These are phyloP conservation scores for Stephanodiscus minutulus DNA, from an alignment of 108 stramenopile species.

Conservation along the genomic window DNA sequence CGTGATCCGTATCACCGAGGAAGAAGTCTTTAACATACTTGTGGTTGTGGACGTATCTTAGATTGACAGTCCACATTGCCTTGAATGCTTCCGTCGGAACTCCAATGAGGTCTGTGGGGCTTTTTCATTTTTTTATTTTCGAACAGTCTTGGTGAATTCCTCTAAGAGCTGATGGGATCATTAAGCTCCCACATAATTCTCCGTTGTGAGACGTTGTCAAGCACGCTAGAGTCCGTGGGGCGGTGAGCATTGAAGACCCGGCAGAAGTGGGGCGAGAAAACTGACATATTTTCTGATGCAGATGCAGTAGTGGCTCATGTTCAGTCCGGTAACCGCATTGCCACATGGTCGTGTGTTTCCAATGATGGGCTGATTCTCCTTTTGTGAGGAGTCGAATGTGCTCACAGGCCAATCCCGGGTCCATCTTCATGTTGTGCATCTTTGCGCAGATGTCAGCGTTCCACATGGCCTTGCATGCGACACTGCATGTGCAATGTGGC, in stretches of 20 bases:
- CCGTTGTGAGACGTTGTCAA: not conserved
- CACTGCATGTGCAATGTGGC: no score
- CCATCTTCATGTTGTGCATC: no score
- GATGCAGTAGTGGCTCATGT: not conserved
- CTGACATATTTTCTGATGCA: not conserved
- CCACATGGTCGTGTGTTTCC: no score
- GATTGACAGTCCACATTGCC: not conserved
- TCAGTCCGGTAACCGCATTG: not conserved
- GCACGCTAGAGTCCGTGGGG: no score
- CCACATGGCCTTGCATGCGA: no score
- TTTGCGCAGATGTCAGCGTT: no score
- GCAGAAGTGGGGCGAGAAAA: not conserved
- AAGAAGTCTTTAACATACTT: not conserved
- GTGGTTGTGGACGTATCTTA: not conserved
- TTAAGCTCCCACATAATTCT: not conserved
- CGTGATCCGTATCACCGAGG: not conserved
- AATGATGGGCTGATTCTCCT: no score
- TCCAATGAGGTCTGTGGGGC: not conserved
- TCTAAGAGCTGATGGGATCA: not conserved
- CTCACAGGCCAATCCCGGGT: no score
- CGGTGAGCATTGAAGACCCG: not conserved
- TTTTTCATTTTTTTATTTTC: constrained; percentile 10
- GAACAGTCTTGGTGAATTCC: not conserved
- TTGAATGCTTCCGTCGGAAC: constrained; percentile 18
- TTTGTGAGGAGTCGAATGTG: no score